Evolutionary conservation across 805 yeast genomes (phyloP).

Genomic region (Ogataea angusta): DNA sequence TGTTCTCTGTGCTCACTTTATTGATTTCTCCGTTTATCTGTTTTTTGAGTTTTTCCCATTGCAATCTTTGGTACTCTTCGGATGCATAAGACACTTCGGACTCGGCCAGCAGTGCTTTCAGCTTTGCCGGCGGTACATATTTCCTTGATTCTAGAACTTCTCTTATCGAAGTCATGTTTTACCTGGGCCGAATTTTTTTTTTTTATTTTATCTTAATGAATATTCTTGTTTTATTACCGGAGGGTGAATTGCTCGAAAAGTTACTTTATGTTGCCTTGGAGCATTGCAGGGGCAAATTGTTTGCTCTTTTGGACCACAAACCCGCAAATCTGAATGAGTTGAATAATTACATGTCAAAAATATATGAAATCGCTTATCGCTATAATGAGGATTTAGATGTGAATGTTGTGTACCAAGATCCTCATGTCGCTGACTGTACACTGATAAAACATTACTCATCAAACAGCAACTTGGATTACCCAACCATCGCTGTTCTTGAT

Average conservation of each 20-base stretch:
- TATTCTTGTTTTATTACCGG: neutral
- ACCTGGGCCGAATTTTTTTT: neutral
- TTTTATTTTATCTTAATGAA: slow-evolving; percentile 2
- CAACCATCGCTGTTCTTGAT: neutral
- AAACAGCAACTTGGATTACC: neutral
- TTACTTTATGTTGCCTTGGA: neutral
- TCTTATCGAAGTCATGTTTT: slow-evolving; percentile 26
- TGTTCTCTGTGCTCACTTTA: slow-evolving; percentile 42
- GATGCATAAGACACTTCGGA: slow-evolving; percentile 18
- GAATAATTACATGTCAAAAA: neutral
- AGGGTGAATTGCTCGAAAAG: neutral
- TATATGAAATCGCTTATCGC: slow-evolving; percentile 1
- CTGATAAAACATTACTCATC: neutral
- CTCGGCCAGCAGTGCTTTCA: slow-evolving; percentile 39
- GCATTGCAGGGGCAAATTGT: neutral
- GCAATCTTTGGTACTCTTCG: slow-evolving; percentile 45
- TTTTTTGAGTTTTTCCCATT: slow-evolving; percentile 55
- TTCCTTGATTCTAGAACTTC: slow-evolving; percentile 42
- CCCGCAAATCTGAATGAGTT: slow-evolving; percentile 1
- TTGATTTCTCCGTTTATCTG: slow-evolving; percentile 48
- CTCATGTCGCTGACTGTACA: neutral
- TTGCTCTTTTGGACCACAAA: neutral
- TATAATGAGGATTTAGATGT: neutral
- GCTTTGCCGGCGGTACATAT: slow-evolving; percentile 54
- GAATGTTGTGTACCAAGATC: slow-evolving; percentile 1